Evolutionary conservation across 352 stramenopile species (phyloP), one percentile per base, ranked within the genome.

Genomic region (Globisporangium paddicum): DNA sequence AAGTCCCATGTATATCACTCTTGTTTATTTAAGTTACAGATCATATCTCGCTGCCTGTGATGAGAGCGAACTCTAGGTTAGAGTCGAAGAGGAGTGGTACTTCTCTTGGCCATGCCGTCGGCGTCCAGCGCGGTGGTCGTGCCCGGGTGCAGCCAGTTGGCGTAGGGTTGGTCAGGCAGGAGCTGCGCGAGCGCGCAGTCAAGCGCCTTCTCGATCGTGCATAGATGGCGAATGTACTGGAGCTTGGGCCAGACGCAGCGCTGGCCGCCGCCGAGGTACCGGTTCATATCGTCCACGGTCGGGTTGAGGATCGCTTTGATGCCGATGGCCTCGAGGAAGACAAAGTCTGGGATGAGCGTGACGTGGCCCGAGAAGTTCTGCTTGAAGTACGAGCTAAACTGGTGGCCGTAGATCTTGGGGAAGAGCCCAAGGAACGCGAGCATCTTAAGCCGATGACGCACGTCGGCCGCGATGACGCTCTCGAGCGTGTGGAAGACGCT

Each of bases 311-410:
- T 89, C 47, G 91, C 81, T 55, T 93, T 94, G 51, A 85, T 73
- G 21, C 86, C 82, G 38, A 90, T 92, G 5, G 74, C 75, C 40
- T 95, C 79, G 8, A 97, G 59, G 45, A 89, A 90, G 49, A 95
- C 72, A 57, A 98, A 91, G 37, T 90, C 85, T 8, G 87, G 76
- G 75, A 97, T 95, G 51, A 99, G 76, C 18, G 96, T 98, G 49
- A 99, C 89, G 71, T 98, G 97, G 25, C 95, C 96, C 49, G 97
- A 95, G 69, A 98, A 99, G 62, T 98, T 96, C 75, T 98, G 92
- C 47, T 90, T 86, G 72, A 97, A 75, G 51, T 74, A 87, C 46
- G 67, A 82, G 51, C 75, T 86, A 59, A 82, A 82, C 51, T 87
- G 77, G 67, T 98, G 90, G 4, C 75, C 79, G 55, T 89, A 86